Base-by-base conservation (phyloP, 441 rosid species). In the Pelargonium exstipulatum region DNA sequence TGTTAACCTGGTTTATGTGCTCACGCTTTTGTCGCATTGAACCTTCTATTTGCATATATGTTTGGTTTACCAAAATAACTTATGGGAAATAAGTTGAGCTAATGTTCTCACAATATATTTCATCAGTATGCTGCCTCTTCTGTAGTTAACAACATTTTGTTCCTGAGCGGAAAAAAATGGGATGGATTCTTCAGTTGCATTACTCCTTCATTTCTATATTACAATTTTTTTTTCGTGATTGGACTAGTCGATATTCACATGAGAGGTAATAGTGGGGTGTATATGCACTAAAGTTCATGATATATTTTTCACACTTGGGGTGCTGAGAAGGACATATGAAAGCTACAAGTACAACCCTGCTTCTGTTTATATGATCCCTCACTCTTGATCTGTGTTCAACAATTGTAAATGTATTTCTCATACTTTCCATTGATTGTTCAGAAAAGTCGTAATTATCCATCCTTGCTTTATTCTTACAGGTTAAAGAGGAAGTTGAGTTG, bases 401-500 rank as follows among this genome's bases (percentile, higher is more conserved):
- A 5, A 58, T 13, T 22, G 14, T 46, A 61, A 16, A 35, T 61
- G 14, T 20, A 13, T 18, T 16, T 67, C 32, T 14, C 37, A 16
- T 14, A 2, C 26, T 29, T n/a, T 61, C 5, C 24, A 16, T 37
- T 10, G 57, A 7, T 60, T 16, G 0, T 18, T 14, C 20, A 2
- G 12, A 14, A 13, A 65, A 9, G 62, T 60, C 14, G 57, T 46
- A 18, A 22, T 35, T 20, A 6, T 17, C 46, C 62, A 32, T 64
- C 5, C 32, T 0, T 70, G 18, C 46, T 72, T 14, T 65, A 12
- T 42, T 57, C 70, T 78, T 76, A 46, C 86, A 95, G 97, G 96
- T 95, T 18, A 95, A 81, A 84, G 99, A 95, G 80, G 99, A 95
- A 86, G 89, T 95, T 68, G 99, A 95, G 71, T 46, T 82, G 75